Percentiles rank a stretch among this genome's conserved stretches.
Conservation (phyloP, 257 asterid species). For the Solanum paucissectum region DNA sequence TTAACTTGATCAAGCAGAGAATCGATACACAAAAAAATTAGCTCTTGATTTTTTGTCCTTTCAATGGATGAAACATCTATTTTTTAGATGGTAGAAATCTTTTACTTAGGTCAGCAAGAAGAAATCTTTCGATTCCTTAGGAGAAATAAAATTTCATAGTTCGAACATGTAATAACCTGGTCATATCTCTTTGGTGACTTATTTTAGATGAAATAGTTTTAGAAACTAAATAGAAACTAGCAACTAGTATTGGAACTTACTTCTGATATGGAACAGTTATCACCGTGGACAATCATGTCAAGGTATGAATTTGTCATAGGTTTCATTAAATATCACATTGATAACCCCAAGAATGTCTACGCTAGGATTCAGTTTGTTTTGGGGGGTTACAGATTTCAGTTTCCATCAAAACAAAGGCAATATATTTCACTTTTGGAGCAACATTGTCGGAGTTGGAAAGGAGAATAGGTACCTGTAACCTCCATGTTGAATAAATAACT, state of each 20-base stretch:
- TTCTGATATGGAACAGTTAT: conserved; percentile 55
- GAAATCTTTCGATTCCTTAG: too few relatives aligned
- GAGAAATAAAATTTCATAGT: not conserved
- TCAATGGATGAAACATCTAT: too few relatives aligned
- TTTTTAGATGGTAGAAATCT: too few relatives aligned
- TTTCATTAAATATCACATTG: conserved; percentile 48
- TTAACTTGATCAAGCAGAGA: too few relatives aligned
- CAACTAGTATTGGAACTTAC: conserved; percentile 19
- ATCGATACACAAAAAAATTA: too few relatives aligned
- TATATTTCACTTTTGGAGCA: conserved; percentile 78
- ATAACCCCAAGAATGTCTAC: conserved; percentile 82
- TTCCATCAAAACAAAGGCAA: conserved; percentile 73
- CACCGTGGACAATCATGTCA: conserved; percentile 29
- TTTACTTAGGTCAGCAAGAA: too few relatives aligned
- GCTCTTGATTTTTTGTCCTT: too few relatives aligned
- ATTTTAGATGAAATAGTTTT: not conserved
- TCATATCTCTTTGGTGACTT: not conserved
- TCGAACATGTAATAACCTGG: not conserved
- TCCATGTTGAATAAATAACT: too few relatives aligned
- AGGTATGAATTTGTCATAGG: conserved; percentile 41
- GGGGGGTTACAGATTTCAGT: too few relatives aligned
- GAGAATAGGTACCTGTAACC: conserved; percentile 66
- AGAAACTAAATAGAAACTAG: too few relatives aligned
- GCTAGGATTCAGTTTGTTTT: conserved; percentile 85
- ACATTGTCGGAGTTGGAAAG: conserved; percentile 86